Evolutionary conservation across 192 early-diverging fungal genomes (phyloP).

Genomic region (Backusella mclennaniae): DNA sequence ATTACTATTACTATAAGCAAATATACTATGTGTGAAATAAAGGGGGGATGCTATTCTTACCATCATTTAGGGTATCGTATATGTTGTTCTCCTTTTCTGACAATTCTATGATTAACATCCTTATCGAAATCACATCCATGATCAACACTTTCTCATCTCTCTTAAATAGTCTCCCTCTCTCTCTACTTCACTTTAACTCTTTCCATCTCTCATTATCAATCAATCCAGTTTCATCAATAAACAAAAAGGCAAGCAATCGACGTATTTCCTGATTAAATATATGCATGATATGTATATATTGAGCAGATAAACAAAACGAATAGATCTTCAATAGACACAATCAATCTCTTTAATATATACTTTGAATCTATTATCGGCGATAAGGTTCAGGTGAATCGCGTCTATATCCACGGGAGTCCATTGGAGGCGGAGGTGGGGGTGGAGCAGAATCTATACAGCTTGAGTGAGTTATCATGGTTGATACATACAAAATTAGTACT

Average conservation of each 20-base stretch:
- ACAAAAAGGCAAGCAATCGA: background rate
- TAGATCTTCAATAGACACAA: background rate
- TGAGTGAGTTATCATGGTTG: background rate
- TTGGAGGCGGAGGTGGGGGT: slow-evolving; percentile 3
- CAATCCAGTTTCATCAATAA: background rate
- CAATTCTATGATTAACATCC: too few species aligned
- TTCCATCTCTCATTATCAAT: background rate
- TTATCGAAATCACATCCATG: background rate
- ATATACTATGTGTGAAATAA: background rate
- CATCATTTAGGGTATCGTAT: background rate
- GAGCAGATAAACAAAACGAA: background rate
- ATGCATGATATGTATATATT: too few species aligned
- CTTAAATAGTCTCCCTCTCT: background rate
- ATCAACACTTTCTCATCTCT: background rate
- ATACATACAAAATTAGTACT: background rate
- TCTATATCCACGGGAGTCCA: slow-evolving; percentile 17
- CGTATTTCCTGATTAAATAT: too few species aligned
- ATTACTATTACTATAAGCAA: too few species aligned
- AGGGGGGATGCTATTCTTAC: background rate
- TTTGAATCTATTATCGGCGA: slow-evolving; percentile 6
- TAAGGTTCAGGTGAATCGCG: slow-evolving; percentile 11
- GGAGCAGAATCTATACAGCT: background rate
- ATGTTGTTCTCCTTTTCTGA: background rate
- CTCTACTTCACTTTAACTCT: background rate
- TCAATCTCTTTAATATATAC: background rate